Evolutionary conservation across 805 yeast genomes (phyloP).

Genomic region (Candida sanyiensis): DNA sequence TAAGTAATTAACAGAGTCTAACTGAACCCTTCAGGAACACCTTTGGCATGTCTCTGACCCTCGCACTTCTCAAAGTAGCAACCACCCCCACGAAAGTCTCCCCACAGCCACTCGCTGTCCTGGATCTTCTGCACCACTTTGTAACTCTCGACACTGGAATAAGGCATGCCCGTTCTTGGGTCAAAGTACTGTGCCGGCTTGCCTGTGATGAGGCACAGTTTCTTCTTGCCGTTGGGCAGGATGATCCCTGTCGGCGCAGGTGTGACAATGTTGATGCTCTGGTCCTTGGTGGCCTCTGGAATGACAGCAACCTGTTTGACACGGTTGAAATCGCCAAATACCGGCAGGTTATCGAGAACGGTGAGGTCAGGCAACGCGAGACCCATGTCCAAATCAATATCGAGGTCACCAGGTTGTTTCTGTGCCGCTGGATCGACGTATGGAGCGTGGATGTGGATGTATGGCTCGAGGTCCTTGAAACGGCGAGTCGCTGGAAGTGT

Average conservation of each 20-base stretch:
- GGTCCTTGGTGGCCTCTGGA: slow-evolving; percentile 40
- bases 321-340: slow-evolving; percentile 53
- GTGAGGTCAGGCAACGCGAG: slow-evolving; percentile 37
- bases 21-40: slow-evolving; percentile 83
- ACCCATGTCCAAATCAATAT: too few species aligned
- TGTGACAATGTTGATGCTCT: slow-evolving; percentile 50
- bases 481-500: slow-evolving; percentile 46
- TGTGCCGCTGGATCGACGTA: slow-evolving; percentile 6
- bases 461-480: slow-evolving; percentile 49
- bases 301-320: slow-evolving; percentile 37
- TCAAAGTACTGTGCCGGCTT: slow-evolving; percentile 78
- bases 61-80: slow-evolving; percentile 37
- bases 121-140: slow-evolving; percentile 54
- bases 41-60: slow-evolving; percentile 58
- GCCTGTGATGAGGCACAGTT: slow-evolving; percentile 73
- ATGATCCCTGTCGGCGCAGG: slow-evolving; percentile 72
- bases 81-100: slow-evolving; percentile 43
- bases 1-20: slow-evolving; percentile 7
- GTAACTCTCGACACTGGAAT: slow-evolving; percentile 77
- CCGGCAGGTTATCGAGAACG: slow-evolving; percentile 35
- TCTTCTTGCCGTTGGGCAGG: slow-evolving; percentile 60
- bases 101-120: slow-evolving; percentile 51
- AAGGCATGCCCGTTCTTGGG: slow-evolving; percentile 84
- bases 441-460: slow-evolving; percentile 35
- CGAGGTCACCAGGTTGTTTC: too few species aligned